Conservation (phyloP, 768 basidiomycete species). For the Leccinum truebloodii region DNA sequence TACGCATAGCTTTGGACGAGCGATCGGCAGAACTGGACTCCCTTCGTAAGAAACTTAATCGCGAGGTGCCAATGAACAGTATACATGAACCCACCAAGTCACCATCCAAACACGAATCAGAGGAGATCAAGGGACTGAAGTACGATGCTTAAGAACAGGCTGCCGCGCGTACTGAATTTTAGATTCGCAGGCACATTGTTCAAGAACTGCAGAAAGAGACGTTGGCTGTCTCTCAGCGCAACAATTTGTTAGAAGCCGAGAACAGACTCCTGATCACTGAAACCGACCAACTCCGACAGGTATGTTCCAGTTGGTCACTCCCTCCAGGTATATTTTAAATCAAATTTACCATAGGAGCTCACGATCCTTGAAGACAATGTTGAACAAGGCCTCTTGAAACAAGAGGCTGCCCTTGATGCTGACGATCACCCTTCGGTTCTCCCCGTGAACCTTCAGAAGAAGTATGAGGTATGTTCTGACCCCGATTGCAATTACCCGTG, state of each 20-base stretch:
- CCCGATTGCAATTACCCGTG: not conserved
- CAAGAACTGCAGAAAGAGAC: constrained; percentile 88
- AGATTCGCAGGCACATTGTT: constrained; percentile 67
- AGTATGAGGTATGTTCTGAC: constrained; percentile 51
- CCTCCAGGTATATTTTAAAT: not conserved
- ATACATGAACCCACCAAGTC: constrained; percentile 32
- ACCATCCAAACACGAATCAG: constrained; percentile 52
- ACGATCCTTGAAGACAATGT: constrained; percentile 75
- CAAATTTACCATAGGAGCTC: constrained; percentile 55
- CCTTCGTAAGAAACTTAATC: constrained; percentile 58
- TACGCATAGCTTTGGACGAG: constrained; percentile 38
- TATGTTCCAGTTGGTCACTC: constrained; percentile 23
- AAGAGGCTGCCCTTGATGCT: constrained; percentile 44
- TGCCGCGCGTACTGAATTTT: constrained; percentile 2
- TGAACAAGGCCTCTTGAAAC: constrained; percentile 56
- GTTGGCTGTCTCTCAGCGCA: constrained; percentile 55
- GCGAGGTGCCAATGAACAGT: constrained; percentile 53
- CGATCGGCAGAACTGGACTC: constrained; percentile 54
- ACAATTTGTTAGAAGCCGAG: constrained; percentile 74
- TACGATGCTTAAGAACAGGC: constrained; percentile 29
- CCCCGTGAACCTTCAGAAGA: constrained; percentile 41
- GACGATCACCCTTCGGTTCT: constrained; percentile 18
- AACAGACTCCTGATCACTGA: constrained; percentile 63
- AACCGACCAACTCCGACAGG: constrained; percentile 71
- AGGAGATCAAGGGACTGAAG: constrained; percentile 85